Conservation (phyloP, 2,329 filamentous ascomycete genomes). For the Aspergillus transmontanensis region DNA sequence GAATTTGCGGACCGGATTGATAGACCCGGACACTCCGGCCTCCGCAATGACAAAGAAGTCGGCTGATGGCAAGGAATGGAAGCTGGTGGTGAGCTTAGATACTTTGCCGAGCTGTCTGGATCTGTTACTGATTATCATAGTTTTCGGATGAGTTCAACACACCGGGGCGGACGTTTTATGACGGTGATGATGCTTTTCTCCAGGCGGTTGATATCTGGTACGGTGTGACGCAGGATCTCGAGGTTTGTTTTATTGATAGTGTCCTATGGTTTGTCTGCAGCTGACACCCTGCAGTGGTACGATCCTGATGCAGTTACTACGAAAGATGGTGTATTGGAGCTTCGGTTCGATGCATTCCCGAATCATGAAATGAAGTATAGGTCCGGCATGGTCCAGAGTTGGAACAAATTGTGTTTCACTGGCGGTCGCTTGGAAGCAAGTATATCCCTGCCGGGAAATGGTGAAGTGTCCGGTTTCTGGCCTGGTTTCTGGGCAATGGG, state of each 20-base stretch:
- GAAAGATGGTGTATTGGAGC: constrained; percentile 62
- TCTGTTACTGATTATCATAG: constrained; percentile 32
- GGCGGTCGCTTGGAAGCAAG: constrained; percentile 70
- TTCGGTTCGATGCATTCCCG: constrained; percentile 66
- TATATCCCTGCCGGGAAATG: constrained; percentile 68
- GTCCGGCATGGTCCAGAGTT: constrained; percentile 74
- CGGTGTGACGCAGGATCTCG: constrained; percentile 69
- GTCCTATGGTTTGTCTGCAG: not conserved
- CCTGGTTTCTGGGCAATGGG: constrained; percentile 77
- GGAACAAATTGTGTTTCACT: constrained; percentile 75
- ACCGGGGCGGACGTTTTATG: constrained; percentile 69
- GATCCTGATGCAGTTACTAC: constrained; percentile 69
- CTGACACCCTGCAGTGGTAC: constrained; percentile 59
- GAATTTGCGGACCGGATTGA: constrained; percentile 62
- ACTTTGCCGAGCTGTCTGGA: not conserved
- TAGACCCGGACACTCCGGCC: constrained; percentile 69
- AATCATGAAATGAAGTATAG: constrained; percentile 68
- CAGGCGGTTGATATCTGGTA: constrained; percentile 72
- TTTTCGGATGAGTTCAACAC: constrained; percentile 74
- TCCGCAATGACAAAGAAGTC: constrained; percentile 59
- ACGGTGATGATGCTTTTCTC: constrained; percentile 70
- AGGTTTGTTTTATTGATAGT: constrained; percentile 46
- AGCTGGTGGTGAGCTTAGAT: constrained; percentile 57
- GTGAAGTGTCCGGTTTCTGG: constrained; percentile 71
- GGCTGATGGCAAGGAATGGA: constrained; percentile 62